Evolutionary conservation across 805 yeast species (phyloP).

Genomic region (Yamadazyma takamatsuzukensis): DNA sequence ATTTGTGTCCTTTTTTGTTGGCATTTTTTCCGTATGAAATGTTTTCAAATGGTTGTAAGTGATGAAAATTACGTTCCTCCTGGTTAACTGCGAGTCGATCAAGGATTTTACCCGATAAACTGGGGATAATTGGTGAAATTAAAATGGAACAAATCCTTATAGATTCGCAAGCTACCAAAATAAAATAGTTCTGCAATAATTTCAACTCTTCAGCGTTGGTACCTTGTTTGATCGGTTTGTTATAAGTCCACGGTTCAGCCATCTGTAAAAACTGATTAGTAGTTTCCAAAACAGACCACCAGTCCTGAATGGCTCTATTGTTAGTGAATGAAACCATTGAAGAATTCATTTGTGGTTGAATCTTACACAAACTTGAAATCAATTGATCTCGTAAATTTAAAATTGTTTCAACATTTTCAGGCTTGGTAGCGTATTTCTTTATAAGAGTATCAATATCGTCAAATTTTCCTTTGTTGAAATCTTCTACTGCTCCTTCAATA

Average conservation of each 20-base stretch:
- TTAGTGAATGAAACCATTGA: slow-evolving; percentile 48
- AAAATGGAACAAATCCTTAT: slow-evolving; percentile 64
- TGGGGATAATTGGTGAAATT: slow-evolving; percentile 72
- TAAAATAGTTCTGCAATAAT: slow-evolving; percentile 43
- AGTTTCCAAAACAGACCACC: slow-evolving; percentile 57
- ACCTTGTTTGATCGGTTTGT: slow-evolving; percentile 19
- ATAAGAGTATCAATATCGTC: slow-evolving; percentile 22
- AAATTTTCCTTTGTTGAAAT: slow-evolving; percentile 18
- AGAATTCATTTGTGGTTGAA: slow-evolving; percentile 38
- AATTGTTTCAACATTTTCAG: slow-evolving; percentile 12
- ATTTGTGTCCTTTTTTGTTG: slow-evolving; percentile 45
- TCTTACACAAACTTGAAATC: slow-evolving; percentile 24
- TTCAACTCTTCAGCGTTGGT: slow-evolving; percentile 14
- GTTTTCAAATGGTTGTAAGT: slow-evolving; percentile 57
- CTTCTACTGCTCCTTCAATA: slow-evolving; percentile 42
- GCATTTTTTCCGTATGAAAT: slow-evolving; percentile 54
- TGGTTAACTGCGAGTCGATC: slow-evolving; percentile 57
- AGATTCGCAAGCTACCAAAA: slow-evolving; percentile 67
- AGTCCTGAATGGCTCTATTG: slow-evolving; percentile 49
- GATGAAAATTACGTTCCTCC: slow-evolving; percentile 38
- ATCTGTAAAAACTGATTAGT: slow-evolving; percentile 68
- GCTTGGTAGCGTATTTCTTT: slow-evolving; percentile 8
- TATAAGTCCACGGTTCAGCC: slow-evolving; percentile 71
- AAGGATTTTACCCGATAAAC: slow-evolving; percentile 50
- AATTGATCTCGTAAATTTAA: slow-evolving; percentile 19